Evolutionary conservation across 176 grass and related monocot species (phyloP).

Genomic region (Musa troglodytarum): DNA sequence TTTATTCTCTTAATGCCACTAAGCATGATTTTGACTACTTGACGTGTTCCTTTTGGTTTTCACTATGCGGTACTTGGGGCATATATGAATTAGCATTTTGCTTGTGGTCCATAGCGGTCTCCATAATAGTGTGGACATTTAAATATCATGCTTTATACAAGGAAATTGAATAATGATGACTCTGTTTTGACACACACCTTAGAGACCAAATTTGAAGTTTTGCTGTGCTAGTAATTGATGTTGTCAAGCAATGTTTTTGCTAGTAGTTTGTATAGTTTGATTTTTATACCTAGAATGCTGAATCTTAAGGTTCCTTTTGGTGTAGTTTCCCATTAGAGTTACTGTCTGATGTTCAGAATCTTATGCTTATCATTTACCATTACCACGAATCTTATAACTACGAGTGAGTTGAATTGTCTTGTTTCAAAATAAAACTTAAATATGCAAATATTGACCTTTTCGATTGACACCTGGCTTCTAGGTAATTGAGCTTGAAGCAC

Average conservation of each 20-base stretch:
- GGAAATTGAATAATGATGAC: not conserved
- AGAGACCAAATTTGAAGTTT: not conserved
- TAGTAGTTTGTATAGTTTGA: not conserved
- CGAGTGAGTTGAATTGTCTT: not conserved
- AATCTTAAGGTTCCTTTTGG: not conserved
- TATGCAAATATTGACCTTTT: not conserved
- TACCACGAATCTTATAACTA: not conserved
- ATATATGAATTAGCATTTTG: too few relatives aligned
- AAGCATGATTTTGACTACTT: not conserved
- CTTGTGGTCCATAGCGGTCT: too few relatives aligned
- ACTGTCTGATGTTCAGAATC: not conserved
- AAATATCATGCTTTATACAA: too few relatives aligned
- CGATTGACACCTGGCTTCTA: conserved; percentile 17
- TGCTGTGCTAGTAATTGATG: not conserved
- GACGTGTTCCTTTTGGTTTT: not conserved
- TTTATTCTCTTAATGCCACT: not conserved
- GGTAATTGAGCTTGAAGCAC: conserved; percentile 83
- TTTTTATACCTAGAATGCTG: not conserved
- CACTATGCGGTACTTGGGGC: not conserved
- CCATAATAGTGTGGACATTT: too few relatives aligned
- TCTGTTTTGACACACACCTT: not conserved
- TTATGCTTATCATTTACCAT: not conserved
- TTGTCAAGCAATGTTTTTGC: not conserved
- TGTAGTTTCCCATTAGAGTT: not conserved
- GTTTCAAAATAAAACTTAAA: not conserved